phyloP scores from a whole-genome alignment of 306 rosid genomes.

The Trifolium pratense region DNA sequence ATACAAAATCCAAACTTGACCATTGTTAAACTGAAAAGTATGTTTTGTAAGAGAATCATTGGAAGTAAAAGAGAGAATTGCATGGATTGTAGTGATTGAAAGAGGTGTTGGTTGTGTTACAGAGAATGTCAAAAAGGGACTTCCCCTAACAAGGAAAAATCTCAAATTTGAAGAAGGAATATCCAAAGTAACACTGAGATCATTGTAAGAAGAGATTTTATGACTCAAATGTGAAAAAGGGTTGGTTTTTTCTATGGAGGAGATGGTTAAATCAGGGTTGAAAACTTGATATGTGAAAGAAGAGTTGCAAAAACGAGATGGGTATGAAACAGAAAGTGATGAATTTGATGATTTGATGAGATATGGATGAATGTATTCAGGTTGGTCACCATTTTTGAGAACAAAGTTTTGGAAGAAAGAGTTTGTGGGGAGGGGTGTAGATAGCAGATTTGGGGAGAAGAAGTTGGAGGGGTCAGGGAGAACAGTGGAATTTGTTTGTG shows the following conservation, averaged over 20 bases:
- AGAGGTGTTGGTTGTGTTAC: conserved; percentile 50
- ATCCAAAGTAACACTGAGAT: conserved; percentile 78
- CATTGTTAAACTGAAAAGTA: conserved; percentile 66
- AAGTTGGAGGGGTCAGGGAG: conserved; percentile 76
- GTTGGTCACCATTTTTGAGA: conserved; percentile 74
- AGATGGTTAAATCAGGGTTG: conserved; percentile 71
- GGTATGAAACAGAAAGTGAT: conserved; percentile 73
- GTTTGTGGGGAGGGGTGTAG: conserved; percentile 77
- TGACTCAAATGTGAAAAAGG: conserved; percentile 47
- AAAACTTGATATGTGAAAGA: conserved; percentile 64
- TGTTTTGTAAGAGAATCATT: conserved; percentile 59
- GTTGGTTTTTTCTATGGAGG: conserved; percentile 41
- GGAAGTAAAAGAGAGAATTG: conserved; percentile 57
- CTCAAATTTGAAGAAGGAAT: conserved; percentile 73
- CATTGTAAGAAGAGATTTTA: conserved; percentile 61
- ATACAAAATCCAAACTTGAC: conserved; percentile 82
- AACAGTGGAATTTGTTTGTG: conserved; percentile 59
- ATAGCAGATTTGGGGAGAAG: conserved; percentile 66
- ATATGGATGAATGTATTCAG: conserved; percentile 86
- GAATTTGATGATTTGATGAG: conserved; percentile 65
- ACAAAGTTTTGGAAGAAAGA: conserved; percentile 84
- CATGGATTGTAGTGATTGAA: conserved; percentile 71
- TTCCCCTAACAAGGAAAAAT: conserved; percentile 81
- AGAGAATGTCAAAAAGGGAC: conserved; percentile 72
- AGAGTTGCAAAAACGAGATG: conserved; percentile 54